Base-by-base conservation (phyloP, 805 yeast species). In the Kluyveromyces aestuarii region DNA sequence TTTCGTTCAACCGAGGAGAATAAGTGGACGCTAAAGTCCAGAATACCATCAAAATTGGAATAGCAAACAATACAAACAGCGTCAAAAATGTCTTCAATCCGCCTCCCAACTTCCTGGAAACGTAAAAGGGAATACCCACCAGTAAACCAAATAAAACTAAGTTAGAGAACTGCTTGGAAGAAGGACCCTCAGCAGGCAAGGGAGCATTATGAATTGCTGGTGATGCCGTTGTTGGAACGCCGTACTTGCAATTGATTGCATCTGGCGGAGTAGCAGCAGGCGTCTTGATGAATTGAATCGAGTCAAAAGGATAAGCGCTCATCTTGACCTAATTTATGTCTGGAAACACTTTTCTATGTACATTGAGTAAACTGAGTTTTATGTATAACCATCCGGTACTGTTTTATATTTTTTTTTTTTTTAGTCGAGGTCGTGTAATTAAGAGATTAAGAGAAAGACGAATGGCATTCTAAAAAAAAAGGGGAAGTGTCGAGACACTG, bases 151-250 rank as follows among this genome's bases (percentile, higher is more conserved):
- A 47, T 50, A 88, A 61, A 11, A 77, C 61, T 55, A 59, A 59
- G 69, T 89, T 88, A 67, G 77, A 76, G 70, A 89, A 88, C 58
- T 81, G 79, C 63, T 78, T 81, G 33, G 89, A 74, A 25, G 95
- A 89, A 6, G 96, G 87, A 40, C 96, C 96, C 63, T 88, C 96
- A 6, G 95, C 96, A 27, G 95, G 90, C 52, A 87, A 72, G 10
- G 89, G 89, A 2, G 91, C 95, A 63, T 88, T 88, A 61, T 83
- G 79, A 63, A 88, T 87, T 8, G 90, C 72, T 27, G 95, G 95
- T 45, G 63, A 77, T 71, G 53, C 56, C 30, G 66, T 61, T 41
- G 66, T 57, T 46, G 52, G 50, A 47, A 74, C 74, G 39, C 87
- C 86, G 52, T 70, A 73, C 48, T 68, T 74, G 38, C 60, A 57